These are phyloP conservation scores for Verticillium klebahnii DNA, from an alignment of 2,329 filamentous ascomycete genomes.

Conservation along the genomic window DNA sequence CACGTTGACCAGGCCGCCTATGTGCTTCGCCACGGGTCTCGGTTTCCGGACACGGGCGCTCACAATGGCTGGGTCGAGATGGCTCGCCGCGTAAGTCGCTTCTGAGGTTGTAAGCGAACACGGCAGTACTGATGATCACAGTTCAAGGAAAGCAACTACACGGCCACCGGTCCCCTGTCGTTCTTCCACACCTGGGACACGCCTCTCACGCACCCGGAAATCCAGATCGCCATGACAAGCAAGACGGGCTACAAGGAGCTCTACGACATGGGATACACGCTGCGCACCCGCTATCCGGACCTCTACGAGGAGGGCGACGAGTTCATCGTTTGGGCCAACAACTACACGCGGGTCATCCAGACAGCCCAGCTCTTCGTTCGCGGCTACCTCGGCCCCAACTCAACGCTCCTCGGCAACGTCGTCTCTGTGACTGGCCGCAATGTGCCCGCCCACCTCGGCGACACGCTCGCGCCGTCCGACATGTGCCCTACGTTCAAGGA, in stretches of 20 bases:
- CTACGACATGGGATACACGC: conserved; percentile 48
- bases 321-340: conserved; percentile 62
- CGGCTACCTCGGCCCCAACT: conserved; percentile 55
- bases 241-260: conserved; percentile 60
- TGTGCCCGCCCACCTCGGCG: conserved; percentile 48
- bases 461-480: conserved; percentile 60
- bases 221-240: conserved; percentile 55
- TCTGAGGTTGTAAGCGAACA: neutral
- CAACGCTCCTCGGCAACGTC: conserved; percentile 48
- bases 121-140: conserved; percentile 18
- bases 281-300: conserved; percentile 43
- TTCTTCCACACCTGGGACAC: conserved; percentile 58
- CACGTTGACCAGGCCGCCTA: conserved; percentile 57
- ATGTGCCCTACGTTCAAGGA: conserved; percentile 57
- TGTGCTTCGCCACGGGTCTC: conserved; percentile 55
- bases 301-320: conserved; percentile 44
- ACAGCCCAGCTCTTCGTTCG: conserved; percentile 57
- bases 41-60: conserved; percentile 58
- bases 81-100: conserved; percentile 31
- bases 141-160: conserved; percentile 51
- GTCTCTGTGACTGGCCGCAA: conserved; percentile 53
- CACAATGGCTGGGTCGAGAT: conserved; percentile 52
- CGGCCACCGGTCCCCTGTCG: conserved; percentile 43
- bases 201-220: conserved; percentile 46
- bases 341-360: conserved; percentile 59